Conservation (phyloP, 2,329 filamentous ascomycete genomes). For the Claviceps africana region DNA sequence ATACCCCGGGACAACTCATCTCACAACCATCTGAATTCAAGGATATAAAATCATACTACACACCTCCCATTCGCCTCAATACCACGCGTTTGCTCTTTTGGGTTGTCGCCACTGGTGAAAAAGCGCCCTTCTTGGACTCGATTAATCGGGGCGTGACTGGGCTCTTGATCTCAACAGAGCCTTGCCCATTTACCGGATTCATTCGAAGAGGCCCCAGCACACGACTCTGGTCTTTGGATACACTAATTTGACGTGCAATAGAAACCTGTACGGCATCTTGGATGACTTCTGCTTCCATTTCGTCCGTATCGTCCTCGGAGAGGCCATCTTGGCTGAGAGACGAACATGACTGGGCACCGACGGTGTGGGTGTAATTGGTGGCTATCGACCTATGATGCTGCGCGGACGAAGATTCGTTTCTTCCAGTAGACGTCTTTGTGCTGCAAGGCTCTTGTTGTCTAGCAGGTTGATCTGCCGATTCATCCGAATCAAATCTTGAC, state of each 20-base stretch:
- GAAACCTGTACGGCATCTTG: slow-evolving; percentile 49
- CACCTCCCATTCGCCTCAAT: slow-evolving; percentile 29
- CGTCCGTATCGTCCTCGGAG: slow-evolving; percentile 5
- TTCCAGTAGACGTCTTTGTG: not conserved
- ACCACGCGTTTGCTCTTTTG: slow-evolving; percentile 41
- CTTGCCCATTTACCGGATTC: slow-evolving; percentile 5
- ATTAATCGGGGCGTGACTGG: slow-evolving; percentile 35
- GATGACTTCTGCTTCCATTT: slow-evolving; percentile 19
- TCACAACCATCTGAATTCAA: not conserved
- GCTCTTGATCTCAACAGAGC: slow-evolving; percentile 23
- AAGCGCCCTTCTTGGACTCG: slow-evolving; percentile 17
- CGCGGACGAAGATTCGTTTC: not conserved
- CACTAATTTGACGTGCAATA: slow-evolving; percentile 53
- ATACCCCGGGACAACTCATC: not conserved
- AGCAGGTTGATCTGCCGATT: not conserved
- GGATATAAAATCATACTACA: not conserved
- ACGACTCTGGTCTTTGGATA: slow-evolving; percentile 47
- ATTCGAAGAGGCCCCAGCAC: slow-evolving; percentile 40
- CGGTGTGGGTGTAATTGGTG: not conserved
- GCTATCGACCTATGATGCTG: not conserved
- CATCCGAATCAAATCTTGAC: slow-evolving; percentile 2
- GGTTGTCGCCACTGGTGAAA: slow-evolving; percentile 23
- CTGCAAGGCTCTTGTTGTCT: not conserved
- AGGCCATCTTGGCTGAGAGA: not conserved
- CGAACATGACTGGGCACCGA: not conserved